Base-by-base conservation (phyloP, 208 protist genomes). In the Phytomonas sp. region DNA sequence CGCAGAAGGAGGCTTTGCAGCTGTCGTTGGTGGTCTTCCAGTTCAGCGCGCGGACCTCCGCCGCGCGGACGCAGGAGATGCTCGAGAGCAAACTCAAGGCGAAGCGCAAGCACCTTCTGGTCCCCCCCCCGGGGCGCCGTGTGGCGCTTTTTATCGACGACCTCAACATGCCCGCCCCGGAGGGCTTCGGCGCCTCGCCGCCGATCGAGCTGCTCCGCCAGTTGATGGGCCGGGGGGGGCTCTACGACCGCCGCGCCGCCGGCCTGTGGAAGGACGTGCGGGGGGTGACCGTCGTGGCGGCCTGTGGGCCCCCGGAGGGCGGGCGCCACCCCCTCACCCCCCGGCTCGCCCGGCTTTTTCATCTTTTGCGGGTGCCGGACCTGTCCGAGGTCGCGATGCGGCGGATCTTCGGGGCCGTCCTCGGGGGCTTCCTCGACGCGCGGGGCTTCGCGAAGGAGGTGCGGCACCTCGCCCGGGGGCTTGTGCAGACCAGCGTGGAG, bases 71-170 rank as follows among this genome's bases (percentile, higher is more conserved):
- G 59, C 97, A 99, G 82, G 87, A 99, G 76, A 84, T 98, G 59
- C 97, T 99, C 66, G 98, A 99, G 82, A 91, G 89, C 23, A 98
- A 98, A 81, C 86, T 99, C 42, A 97, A 98, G 74, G 92, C 97
- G 63, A 96, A 97, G 77, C 86, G 96, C 61, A 98, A 98, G 82
- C 98, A 96, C 77, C 76, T 98, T 40, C 86, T 99, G 29, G 97
- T 97, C 29, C 94, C 97, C 12, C 88, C 97, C 11, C 81, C 92
- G 14, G 97, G 97, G 60, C 94, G 97, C 71, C 86, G 84, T 19
- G 89, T 98, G 19, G 91, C 98, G 29, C 82, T 99, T 14, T 99
- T 99, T 75, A 93, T 99, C 73, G 98, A 99, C 76, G 98, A 99
- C 79, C 77, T 99, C 32, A 99, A 99, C 84, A 99, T 99, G 97